A percentile compares a stretch with the other conserved stretches of the same genome.
Conservation (phyloP, 371 early-diverging fungal genomes). For the Apophysomyces elegans region DNA sequence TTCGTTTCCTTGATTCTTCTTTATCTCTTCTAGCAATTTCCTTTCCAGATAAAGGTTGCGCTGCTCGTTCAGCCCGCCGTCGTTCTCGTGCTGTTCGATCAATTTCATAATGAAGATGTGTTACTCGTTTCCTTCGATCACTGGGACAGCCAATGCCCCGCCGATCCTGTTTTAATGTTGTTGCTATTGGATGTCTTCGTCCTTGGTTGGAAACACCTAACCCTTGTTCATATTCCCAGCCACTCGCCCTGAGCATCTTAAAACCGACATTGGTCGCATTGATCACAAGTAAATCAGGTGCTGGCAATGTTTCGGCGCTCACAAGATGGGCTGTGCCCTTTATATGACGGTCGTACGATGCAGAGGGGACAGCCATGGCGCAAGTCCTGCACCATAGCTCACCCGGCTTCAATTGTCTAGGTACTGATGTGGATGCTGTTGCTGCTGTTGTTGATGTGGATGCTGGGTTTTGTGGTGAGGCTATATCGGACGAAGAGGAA, state of each 20-base stretch:
- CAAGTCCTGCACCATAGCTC: constrained; percentile 31
- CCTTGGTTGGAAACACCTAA: constrained; percentile 53
- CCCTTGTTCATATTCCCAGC: constrained; percentile 61
- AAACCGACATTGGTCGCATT: constrained; percentile 46
- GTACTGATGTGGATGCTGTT: too few species aligned
- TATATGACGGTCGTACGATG: constrained; percentile 27
- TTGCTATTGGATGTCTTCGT: constrained; percentile 52
- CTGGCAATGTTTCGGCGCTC: constrained; percentile 11
- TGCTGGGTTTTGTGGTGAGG: background rate
- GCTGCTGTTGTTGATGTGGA: background rate
- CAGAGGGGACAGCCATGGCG: constrained; percentile 20
- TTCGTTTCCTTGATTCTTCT: constrained; percentile 25
- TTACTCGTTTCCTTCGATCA: constrained; percentile 25
- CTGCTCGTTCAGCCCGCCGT: background rate
- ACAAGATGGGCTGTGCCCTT: constrained; percentile 42
- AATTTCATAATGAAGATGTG: constrained; percentile 28
- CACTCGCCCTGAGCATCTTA: constrained; percentile 52
- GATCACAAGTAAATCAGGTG: constrained; percentile 29
- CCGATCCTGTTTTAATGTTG: constrained; percentile 52
- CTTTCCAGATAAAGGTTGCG: constrained; percentile 29
- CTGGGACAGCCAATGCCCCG: constrained; percentile 44
- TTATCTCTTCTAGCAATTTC: constrained; percentile 26
- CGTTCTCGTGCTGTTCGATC: constrained; percentile 23
- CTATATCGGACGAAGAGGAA: background rate
- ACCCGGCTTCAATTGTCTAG: too few species aligned